Base-by-base conservation (phyloP, 768 basidiomycete genomes). In the Boletus sp. region DNA sequence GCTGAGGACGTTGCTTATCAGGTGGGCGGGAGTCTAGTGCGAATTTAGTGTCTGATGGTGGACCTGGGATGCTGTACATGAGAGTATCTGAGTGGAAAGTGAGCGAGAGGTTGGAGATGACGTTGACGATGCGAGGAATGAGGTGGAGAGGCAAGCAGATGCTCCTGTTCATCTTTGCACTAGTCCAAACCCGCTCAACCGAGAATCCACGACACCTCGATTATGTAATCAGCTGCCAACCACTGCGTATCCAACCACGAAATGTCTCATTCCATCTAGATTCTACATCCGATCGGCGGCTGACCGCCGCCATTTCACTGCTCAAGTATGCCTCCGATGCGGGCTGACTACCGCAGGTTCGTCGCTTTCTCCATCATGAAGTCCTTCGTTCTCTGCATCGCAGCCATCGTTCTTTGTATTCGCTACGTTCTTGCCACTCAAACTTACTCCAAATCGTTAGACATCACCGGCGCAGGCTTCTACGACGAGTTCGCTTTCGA, bases 61-160 rank as follows among this genome's bases (percentile, higher is more conserved):
- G n/a, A n/a, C n/a, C n/a, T n/a, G n/a, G 33, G 33, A 11, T 11
- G 33, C 33, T 8, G 33, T 9, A 8, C 9, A 9, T 8, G 33
- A 12, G 37, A 9, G 37, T 1, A 39, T 39, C 37, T 12, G 32
- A 15, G 29, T 88, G 84, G 64, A 81, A 82, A 4, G 89, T 83
- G 29, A 90, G 80, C 0, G 88, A 87, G n/a, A 89, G 71, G 0
- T 85, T 77, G 0, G 87, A 87, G 42, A 91, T 78, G 39, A 80
- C 82, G 61, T 89, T 87, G 57, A 84, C 80, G 35, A 91, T 74
- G 56, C 89, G 77, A 59, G 81, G 86, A 52, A 90, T 75, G 36
- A 90, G 81, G 55, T 83, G 83, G 44, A 79, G 75, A 36, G 89
- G 84, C 62, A 89, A 63, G 63, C 75, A 76, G 52, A 78, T 62